Percentiles rank a stretch among this genome's conserved stretches.
These are phyloP conservation scores for Cymbopogon citratus DNA, from an alignment of 176 grass and related monocot species.

Conservation along the genomic window DNA sequence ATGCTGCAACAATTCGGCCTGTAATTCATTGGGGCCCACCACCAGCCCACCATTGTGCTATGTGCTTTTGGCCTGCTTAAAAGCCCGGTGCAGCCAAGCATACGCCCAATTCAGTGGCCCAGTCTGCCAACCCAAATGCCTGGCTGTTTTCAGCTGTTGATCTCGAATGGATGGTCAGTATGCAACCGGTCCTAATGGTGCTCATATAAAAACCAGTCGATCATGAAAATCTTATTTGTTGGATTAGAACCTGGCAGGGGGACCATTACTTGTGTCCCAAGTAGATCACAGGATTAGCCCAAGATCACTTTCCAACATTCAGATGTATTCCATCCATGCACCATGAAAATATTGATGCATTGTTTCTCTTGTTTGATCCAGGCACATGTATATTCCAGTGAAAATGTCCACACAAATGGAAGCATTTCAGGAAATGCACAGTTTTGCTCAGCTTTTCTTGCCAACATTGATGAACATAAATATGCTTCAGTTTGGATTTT, in stretches of 20 bases:
- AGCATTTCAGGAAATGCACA: conserved; percentile 44
- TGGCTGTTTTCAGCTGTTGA: neutral
- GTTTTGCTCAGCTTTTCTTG: conserved; percentile 94
- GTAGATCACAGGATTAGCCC: neutral
- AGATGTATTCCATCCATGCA: neutral
- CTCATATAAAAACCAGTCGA: neutral
- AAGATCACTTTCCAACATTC: neutral
- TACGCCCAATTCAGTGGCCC: neutral
- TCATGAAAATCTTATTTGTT: neutral
- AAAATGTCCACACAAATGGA: conserved; percentile 47
- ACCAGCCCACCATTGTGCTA: neutral
- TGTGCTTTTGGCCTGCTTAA: neutral
- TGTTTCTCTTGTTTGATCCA: conserved; percentile 43
- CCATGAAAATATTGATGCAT: conserved; percentile 15
- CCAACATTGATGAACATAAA: conserved; percentile 91
- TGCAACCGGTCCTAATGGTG: neutral
- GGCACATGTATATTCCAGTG: conserved; percentile 89
- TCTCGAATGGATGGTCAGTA: neutral
- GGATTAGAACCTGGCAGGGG: neutral
- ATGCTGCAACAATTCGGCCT: neutral
- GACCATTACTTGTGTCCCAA: neutral
- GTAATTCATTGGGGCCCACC: neutral
- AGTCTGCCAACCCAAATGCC: neutral
- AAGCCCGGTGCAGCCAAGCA: neutral
- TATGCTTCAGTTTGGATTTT: conserved; percentile 75